Evolutionary conservation across 202 grass and related monocot species (phyloP).

Genomic region (Alloteropsis angusta): DNA sequence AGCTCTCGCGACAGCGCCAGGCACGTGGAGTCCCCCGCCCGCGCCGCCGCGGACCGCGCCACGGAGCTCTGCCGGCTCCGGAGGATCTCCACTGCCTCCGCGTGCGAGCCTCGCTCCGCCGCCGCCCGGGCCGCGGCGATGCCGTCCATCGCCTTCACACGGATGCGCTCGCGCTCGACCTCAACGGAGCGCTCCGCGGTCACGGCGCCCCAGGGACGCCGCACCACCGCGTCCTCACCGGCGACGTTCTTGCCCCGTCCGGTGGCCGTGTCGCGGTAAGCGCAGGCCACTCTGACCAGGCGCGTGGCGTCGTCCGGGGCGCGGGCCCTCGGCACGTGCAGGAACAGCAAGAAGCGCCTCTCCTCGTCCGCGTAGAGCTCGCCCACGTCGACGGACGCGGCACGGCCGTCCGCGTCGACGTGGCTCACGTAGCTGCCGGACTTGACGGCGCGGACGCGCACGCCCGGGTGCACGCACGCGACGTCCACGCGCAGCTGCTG

Average conservation of each 20-base stretch:
- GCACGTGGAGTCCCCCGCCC: constrained; percentile 34
- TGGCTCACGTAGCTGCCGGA: constrained; percentile 49
- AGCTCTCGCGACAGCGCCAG: constrained; percentile 39
- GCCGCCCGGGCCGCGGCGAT: constrained; percentile 44
- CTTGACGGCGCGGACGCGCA: constrained; percentile 43
- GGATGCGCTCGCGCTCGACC: constrained; percentile 50
- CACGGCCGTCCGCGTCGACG: constrained; percentile 24
- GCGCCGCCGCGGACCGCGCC: constrained; percentile 14
- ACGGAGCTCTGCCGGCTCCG: constrained; percentile 18
- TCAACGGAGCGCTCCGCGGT: constrained; percentile 15
- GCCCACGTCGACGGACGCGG: constrained; percentile 43
- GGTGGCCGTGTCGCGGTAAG: constrained; percentile 42
- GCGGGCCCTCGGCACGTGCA: constrained; percentile 41
- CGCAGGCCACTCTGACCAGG: constrained; percentile 30
- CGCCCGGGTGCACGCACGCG: constrained; percentile 33
- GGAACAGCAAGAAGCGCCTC: constrained; percentile 51
- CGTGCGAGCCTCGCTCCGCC: constrained; percentile 46
- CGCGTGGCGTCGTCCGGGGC: background rate
- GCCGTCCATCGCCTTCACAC: constrained; percentile 38
- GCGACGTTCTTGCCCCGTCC: constrained; percentile 16
- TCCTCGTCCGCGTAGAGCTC: constrained; percentile 85
- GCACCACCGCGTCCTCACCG: constrained; percentile 34
- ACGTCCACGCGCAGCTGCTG: constrained; percentile 46
- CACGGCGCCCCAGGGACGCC: constrained; percentile 5
- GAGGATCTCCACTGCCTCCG: constrained; percentile 42